phyloP scores from a whole-genome alignment of 805 yeast species.

The Blastobotrys chiropterorum region DNA sequence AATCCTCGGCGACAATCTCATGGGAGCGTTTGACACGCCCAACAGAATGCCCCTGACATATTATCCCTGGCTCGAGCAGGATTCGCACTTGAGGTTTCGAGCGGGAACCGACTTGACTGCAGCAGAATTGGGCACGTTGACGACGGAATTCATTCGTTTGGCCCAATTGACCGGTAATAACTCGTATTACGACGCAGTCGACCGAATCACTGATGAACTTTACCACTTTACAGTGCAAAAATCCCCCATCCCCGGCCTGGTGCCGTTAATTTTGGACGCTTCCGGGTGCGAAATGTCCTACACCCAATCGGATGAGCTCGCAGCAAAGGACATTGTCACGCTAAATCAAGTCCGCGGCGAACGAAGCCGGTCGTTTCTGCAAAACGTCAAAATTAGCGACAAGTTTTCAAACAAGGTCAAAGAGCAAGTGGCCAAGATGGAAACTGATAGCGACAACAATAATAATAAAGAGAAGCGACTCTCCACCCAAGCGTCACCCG shows the following conservation, averaged over 20 bases:
- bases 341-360: not conserved
- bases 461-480: not conserved
- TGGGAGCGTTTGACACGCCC: slow-evolving; percentile 55
- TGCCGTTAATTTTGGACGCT: slow-evolving; percentile 41
- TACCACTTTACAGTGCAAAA: slow-evolving; percentile 27
- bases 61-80: slow-evolving; percentile 36
- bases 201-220: slow-evolving; percentile 38
- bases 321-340: not conserved
- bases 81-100: slow-evolving; percentile 17
- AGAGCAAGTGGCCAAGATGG: slow-evolving; percentile 14
- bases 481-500: not conserved
- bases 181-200: slow-evolving; percentile 45
- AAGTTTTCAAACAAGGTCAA: not conserved
- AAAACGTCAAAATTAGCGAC: not conserved
- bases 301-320: not conserved
- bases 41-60: slow-evolving; percentile 46
- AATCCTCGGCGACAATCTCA: slow-evolving; percentile 41
- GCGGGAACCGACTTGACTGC: slow-evolving; percentile 30
- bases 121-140: slow-evolving; percentile 45
- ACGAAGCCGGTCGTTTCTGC: not conserved
- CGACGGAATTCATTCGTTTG: slow-evolving; percentile 47
- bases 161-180: slow-evolving; percentile 45
- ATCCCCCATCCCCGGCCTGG: slow-evolving; percentile 37
- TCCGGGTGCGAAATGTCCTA: slow-evolving; percentile 41
- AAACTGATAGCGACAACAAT: not conserved